Base-by-base conservation (phyloP, 2,329 filamentous ascomycete genomes). In the Fusarium pseudonygamai region DNA sequence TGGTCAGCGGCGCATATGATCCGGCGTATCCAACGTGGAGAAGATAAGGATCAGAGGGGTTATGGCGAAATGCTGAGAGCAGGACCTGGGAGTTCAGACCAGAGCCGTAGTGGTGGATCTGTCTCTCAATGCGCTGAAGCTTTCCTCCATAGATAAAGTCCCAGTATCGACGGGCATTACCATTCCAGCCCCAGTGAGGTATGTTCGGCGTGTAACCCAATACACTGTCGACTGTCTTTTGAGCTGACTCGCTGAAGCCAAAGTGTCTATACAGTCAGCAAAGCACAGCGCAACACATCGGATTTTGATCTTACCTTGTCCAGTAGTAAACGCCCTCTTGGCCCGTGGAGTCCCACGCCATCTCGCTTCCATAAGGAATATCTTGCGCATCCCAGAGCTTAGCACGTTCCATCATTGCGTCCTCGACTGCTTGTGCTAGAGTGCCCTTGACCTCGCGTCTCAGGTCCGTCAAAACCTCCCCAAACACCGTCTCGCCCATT, bases 321-420 rank as follows among this genome's bases (percentile, higher is more conserved):
- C 88, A 90, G 67, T 88, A 88, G 67, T 89, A 91, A 1, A 91
- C 87, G 1, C 88, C 88, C 75, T 91, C 89, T 69, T 91, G 88
- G 0, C 87, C 88, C 0, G 89, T 91, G 1, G 86, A 89, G 64
- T 91, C 89, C 89, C 89, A 91, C 0, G 88, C 85, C 87, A 89
- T 88, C 76, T 91, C 89, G 57, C 87, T 89, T 1, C 88, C 89
- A 67, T 86, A 91, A 0, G 89, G 89, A 10, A 87, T 85, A 13
- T 83, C 82, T 58, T 86, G 79, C 0, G 79, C 80, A n/a, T 86
- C 78, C 89, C 89, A 91, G 2, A 80, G 74, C 7, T 82, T 69
- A 3, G 88, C 87, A 2, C 89, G 84, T 7, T 78, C 78, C 20
- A 81, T 82, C 88, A 91, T 90, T 1, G 80, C 79, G 1, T 76